phyloP scores from a whole-genome alignment of 139 green algal species.

The Chlorella sp. region DNA sequence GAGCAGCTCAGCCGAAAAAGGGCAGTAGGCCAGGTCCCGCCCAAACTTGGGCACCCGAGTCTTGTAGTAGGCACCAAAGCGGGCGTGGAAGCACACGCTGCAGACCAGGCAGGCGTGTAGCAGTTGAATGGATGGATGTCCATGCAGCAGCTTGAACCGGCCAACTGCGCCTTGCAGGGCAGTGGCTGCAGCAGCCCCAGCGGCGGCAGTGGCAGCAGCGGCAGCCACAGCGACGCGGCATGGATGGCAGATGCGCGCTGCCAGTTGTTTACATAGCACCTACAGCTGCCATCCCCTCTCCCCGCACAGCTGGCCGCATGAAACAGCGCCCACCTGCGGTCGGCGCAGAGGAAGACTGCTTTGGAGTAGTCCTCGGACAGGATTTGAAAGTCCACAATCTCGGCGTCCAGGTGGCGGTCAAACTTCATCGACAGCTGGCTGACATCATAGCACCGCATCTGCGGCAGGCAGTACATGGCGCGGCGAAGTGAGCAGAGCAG shows the following conservation, averaged over 20 bases:
- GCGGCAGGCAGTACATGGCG: not conserved
- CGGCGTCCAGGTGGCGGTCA: constrained; percentile 92
- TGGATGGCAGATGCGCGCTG: too few species aligned
- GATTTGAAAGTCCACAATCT: constrained; percentile 96
- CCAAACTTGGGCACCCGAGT: constrained; percentile 78
- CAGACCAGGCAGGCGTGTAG: not conserved
- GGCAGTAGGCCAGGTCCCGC: constrained; percentile 87
- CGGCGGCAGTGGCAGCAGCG: not conserved
- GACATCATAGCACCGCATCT: constrained; percentile 86
- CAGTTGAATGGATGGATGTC: too few species aligned
- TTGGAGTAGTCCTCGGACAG: constrained; percentile 97
- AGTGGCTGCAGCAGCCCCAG: not conserved
- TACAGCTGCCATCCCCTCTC: too few species aligned
- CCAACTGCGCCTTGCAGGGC: too few species aligned
- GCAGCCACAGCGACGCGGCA: not conserved
- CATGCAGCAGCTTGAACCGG: too few species aligned
- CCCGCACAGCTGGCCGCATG: not conserved
- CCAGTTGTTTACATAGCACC: too few species aligned
- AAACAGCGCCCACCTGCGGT: constrained; percentile 56
- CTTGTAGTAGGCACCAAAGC: constrained; percentile 92
- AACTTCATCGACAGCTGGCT: constrained; percentile 97
- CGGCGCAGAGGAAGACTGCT: constrained; percentile 91
- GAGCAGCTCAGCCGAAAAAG: constrained; percentile 83
- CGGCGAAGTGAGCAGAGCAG: too few species aligned
- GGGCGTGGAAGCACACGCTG: constrained; percentile 90